Percentiles rank a stretch among this genome's conserved stretches.
Conservation (phyloP, 768 basidiomycete genomes). For the Leccinum fibrillosum region DNA sequence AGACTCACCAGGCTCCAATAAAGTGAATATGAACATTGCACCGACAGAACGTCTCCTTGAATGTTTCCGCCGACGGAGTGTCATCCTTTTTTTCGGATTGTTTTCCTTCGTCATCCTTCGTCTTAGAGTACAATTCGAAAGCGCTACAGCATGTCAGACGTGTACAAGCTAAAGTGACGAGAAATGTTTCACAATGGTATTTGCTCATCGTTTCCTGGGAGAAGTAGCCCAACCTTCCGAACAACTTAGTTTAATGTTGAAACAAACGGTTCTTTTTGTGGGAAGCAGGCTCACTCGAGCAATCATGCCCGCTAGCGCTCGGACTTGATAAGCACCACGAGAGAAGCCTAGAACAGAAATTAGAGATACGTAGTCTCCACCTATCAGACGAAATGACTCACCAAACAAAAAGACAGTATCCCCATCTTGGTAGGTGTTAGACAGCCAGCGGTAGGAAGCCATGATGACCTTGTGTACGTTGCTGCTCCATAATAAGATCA, state of each 20-base stretch:
- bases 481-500: conserved; percentile 20
- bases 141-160: conserved; percentile 25
- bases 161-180: not conserved
- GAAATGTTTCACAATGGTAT: conserved; percentile 33
- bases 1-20: conserved; percentile 41
- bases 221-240: conserved; percentile 38
- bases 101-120: conserved; percentile 17
- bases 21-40: conserved; percentile 39
- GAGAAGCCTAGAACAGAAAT: conserved; percentile 37
- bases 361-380: not conserved
- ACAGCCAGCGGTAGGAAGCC: conserved; percentile 39
- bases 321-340: conserved; percentile 45
- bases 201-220: conserved; percentile 39
- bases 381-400: conserved; percentile 5
- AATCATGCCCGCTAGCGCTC: conserved; percentile 44
- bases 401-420: conserved; percentile 43
- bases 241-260: not conserved
- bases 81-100: conserved; percentile 6
- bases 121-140: conserved; percentile 36
- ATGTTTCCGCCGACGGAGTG: conserved; percentile 22
- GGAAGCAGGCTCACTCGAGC: conserved; percentile 27
- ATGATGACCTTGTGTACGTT: conserved; percentile 35
- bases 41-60: conserved; percentile 37
- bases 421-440: conserved; percentile 34
- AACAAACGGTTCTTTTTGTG: too few relatives aligned